Evolutionary conservation across 2,329 filamentous ascomycete species (phyloP).

Genomic region (Colletotrichum nymphaeae): DNA sequence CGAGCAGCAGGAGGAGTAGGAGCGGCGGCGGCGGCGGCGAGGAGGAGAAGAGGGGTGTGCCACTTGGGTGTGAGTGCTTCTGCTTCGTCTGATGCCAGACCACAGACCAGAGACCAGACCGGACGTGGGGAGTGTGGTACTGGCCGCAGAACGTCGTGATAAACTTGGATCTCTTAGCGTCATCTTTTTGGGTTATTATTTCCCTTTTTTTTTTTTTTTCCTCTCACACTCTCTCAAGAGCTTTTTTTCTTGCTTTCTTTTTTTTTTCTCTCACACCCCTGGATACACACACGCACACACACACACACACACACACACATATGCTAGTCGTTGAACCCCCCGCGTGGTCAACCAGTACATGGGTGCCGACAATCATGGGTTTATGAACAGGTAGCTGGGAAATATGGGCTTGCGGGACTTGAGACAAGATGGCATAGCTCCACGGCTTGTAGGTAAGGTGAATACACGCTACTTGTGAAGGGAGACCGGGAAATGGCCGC

Average conservation of each 20-base stretch:
- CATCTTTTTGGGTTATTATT: conserved; percentile 24
- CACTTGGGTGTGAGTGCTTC: conserved; percentile 37
- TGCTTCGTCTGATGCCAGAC: conserved; percentile 35
- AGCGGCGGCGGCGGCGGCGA: conserved; percentile 8
- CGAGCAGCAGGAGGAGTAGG: conserved; percentile 21
- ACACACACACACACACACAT: neutral
- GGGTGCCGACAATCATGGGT: conserved; percentile 27
- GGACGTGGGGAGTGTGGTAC: conserved; percentile 32
- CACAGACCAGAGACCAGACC: conserved; percentile 24
- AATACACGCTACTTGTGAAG: conserved; percentile 24
- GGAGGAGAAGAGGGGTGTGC: conserved; percentile 35
- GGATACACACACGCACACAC: conserved; percentile 3
- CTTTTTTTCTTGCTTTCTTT: neutral
- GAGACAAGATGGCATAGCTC: conserved; percentile 28
- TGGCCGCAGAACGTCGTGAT: conserved; percentile 35
- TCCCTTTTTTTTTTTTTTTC: neutral
- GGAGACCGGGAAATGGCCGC: conserved; percentile 28
- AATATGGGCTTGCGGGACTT: conserved; percentile 29
- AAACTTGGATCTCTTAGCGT: conserved; percentile 28
- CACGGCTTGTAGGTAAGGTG: conserved; percentile 21
- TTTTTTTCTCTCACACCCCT: conserved; percentile 20
- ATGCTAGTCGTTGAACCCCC: conserved; percentile 22
- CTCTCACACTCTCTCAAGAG: neutral
- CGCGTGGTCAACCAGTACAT: conserved; percentile 31
- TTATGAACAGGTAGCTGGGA: conserved; percentile 30